Conservation (phyloP, 1,284 basidiomycete species). For the Moniliella sp. region DNA sequence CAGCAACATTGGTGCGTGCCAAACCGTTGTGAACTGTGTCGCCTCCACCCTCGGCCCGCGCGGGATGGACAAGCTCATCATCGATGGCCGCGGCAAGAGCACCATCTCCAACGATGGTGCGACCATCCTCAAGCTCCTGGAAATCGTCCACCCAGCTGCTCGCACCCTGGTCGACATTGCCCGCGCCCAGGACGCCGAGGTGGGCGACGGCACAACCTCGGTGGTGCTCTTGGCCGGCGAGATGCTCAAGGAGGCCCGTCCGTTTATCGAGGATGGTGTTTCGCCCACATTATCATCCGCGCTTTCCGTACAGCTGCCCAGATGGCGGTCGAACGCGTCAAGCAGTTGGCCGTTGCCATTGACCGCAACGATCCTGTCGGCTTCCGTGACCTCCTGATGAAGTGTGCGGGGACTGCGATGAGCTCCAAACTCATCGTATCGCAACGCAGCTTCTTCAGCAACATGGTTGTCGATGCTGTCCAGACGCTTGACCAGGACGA, state of each 20-base stretch:
- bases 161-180: constrained; percentile 91
- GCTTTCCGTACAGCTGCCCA: constrained; percentile 60
- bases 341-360: constrained; percentile 68
- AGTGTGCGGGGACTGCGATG: constrained; percentile 98
- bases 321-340: constrained; percentile 64
- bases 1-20: constrained; percentile 55
- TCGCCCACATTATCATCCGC: constrained; percentile 92
- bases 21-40: constrained; percentile 25
- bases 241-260: constrained; percentile 72
- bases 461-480: constrained; percentile 96
- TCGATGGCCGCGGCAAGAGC: constrained; percentile 54
- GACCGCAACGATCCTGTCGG: constrained; percentile 56
- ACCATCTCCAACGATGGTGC: constrained; percentile 95
- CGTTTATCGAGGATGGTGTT: constrained; percentile 86
- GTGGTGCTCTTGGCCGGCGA: constrained; percentile 85
- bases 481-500: constrained; percentile 58
- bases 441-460: constrained; percentile 93
- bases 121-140: constrained; percentile 83
- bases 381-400: constrained; percentile 78
- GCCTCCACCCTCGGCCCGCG: constrained; percentile 88
- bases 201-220: constrained; percentile 90
- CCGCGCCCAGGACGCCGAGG: constrained; percentile 89
- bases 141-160: constrained; percentile 91
- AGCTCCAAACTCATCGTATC: constrained; percentile 97
- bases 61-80: constrained; percentile 87